phyloP scores from a whole-genome alignment of 2,329 filamentous ascomycete species.

The Pseudogymnoascus sp. region DNA sequence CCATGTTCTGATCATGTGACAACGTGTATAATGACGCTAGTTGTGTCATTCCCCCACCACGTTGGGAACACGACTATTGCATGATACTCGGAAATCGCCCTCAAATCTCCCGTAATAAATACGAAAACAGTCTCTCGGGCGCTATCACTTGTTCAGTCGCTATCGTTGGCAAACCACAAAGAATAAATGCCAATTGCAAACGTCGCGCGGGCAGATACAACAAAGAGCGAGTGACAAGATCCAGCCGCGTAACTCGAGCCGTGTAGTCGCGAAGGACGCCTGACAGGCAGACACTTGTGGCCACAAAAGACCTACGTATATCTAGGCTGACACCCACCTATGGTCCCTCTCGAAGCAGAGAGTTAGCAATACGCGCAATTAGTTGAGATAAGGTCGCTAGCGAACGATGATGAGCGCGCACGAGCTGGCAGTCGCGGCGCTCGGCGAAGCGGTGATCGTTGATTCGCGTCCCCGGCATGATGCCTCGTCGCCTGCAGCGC shows the following conservation, averaged over 20 bases:
- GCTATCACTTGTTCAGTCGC: background rate
- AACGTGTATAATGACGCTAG: constrained; percentile 6
- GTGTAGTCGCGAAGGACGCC: background rate
- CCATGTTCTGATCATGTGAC: constrained; percentile 3
- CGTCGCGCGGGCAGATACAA: background rate
- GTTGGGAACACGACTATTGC: constrained; percentile 1
- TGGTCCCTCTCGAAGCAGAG: constrained; percentile 2
- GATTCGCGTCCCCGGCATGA: constrained; percentile 15
- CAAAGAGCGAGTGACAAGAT: background rate
- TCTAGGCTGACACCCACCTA: background rate
- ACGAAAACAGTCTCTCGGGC: background rate
- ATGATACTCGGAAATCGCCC: background rate
- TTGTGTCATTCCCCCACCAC: constrained; percentile 6
- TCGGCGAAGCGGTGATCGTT: constrained; percentile 16
- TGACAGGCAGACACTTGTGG: background rate
- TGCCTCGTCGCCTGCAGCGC: constrained; percentile 14
- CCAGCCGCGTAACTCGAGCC: constrained; percentile 1
- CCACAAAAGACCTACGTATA: constrained; percentile 1
- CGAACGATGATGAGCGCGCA: constrained; percentile 21
- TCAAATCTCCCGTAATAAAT: background rate
- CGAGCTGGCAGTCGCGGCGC: constrained; percentile 23
- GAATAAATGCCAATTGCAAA: background rate
- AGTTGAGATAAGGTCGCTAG: background rate
- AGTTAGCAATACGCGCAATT: constrained; percentile 5
- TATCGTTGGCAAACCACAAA: background rate